phyloP scores from a whole-genome alignment of 768 basidiomycete genomes.

The Leccinellum rugosiceps region DNA sequence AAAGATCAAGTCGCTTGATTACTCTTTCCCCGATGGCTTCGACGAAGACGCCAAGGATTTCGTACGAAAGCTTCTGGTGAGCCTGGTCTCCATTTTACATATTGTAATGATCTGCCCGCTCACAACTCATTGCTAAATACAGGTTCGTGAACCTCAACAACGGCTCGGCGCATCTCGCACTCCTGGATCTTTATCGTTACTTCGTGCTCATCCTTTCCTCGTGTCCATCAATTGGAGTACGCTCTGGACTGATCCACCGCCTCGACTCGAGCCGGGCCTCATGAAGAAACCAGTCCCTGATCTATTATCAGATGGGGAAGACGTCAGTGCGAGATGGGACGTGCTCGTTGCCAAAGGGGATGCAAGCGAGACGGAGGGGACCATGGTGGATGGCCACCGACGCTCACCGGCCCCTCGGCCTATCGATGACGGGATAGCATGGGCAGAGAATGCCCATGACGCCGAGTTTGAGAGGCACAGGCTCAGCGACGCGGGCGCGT shows the following conservation, averaged over 20 bases:
- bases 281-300: conserved; percentile 38
- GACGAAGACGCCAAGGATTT: conserved; percentile 80
- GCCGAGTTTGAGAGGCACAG: conserved; percentile 27
- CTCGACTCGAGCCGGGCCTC: conserved; percentile 56
- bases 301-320: conserved; percentile 36
- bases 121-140: conserved; percentile 21
- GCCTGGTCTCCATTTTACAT: not conserved
- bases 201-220: conserved; percentile 65
- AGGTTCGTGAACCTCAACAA: conserved; percentile 56
- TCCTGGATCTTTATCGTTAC: conserved; percentile 37
- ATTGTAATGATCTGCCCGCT: not conserved
- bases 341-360: conserved; percentile 33
- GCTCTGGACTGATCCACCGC: conserved; percentile 64
- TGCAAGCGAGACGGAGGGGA: conserved; percentile 11
- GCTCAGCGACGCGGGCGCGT: conserved; percentile 6
- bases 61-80: conserved; percentile 71
- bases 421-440: conserved; percentile 42
- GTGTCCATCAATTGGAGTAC: conserved; percentile 53
- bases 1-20: conserved; percentile 86
- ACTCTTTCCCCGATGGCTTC: conserved; percentile 83
- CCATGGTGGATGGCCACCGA: not conserved
- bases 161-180: conserved; percentile 55
- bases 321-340: conserved; percentile 55
- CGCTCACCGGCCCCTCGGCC: not conserved
- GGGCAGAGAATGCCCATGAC: conserved; percentile 48